Base-by-base conservation (phyloP, 2,329 filamentous ascomycete genomes). In the Thielaviopsis punctulata region DNA sequence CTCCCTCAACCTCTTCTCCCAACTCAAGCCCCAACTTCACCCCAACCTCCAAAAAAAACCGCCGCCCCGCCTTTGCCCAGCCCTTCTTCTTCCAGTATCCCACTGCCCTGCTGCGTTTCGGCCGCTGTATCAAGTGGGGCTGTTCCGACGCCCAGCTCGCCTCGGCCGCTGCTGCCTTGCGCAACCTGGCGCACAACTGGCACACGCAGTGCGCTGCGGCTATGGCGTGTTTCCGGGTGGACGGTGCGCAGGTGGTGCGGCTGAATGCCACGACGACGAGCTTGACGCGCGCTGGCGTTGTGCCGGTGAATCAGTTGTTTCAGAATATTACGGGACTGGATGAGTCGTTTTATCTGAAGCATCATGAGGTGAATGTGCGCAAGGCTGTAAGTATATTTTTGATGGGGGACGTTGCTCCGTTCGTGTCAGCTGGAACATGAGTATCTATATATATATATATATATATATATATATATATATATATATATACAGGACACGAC, bases 131-230 rank as follows among this genome's bases (percentile, higher is more conserved):
- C 7, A 55, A 55, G 19, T 55, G 39, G 39, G 53, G 53, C 13
- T 55, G 53, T n/a, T 39, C n/a, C n/a, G 53, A 52, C 18, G 25
- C 49, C 8, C 46, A 55, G 18, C 21, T 55, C 12, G 43, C 30
- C 39, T 13, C 48, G 27, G 53, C 50, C 21, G 22, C 41, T 10
- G 25, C 36, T 5, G 33, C 54, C 7, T 45, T 84, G 57, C 87
- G 83, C 13, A 49, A 55, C 15, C 25, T 55, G 41, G 50, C 50
- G 27, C n/a, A 18, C 4, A 43, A 41, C 24, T 55, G 53, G 53
- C 50, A 49, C 36, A 47, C 30, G 1, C 39, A 44, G 21, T 52
- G 45, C 12, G 50, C 50, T 3, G 45, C 47, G 19, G 50, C 50
- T 13, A 36, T 33, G n/a, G 41, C 13, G 21, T 27, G 24, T 27